Evolutionary conservation across 192 early-diverging fungal species (phyloP).

Genomic region (Entomortierella parvispora): DNA sequence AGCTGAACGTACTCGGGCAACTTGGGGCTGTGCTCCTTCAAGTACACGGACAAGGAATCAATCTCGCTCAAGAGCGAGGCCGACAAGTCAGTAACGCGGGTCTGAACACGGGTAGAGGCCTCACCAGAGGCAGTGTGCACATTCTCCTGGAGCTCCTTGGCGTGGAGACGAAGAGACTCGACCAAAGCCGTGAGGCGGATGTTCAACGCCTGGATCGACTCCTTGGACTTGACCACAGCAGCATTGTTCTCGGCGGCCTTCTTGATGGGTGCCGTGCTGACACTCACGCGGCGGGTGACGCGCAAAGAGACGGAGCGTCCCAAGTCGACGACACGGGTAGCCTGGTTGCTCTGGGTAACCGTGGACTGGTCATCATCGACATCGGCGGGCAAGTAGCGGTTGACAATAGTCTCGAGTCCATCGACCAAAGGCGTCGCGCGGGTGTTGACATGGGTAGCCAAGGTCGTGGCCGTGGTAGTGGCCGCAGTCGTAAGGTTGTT

Average conservation of each 20-base stretch:
- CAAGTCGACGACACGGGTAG: conserved; percentile 46
- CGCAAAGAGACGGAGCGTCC: conserved; percentile 43
- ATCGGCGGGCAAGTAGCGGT: conserved; percentile 46
- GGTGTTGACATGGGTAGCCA: conserved; percentile 69
- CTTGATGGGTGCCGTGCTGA: conserved; percentile 33
- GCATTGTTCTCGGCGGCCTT: conserved; percentile 49
- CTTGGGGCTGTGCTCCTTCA: conserved; percentile 56
- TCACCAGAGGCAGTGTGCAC: conserved; percentile 37
- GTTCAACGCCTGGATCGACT: conserved; percentile 41
- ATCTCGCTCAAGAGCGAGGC: conserved; percentile 34
- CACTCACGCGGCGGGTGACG: conserved; percentile 45
- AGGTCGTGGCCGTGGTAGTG: conserved; percentile 27
- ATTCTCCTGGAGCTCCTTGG: conserved; percentile 54
- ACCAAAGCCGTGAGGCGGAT: conserved; percentile 31
- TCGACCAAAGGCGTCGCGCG: conserved; percentile 52
- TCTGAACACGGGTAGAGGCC: conserved; percentile 42
- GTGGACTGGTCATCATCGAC: conserved; percentile 27
- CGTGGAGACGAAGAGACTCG: conserved; percentile 35
- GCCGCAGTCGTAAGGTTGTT: conserved; percentile 25
- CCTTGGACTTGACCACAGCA: conserved; percentile 47
- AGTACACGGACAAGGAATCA: conserved; percentile 55
- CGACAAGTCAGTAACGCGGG: conserved; percentile 9
- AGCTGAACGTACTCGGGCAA: conserved; percentile 58
- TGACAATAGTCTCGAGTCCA: conserved; percentile 44
- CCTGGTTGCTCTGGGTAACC: conserved; percentile 45